Evolutionary conservation across 768 basidiomycete genomes (phyloP).

Genomic region (Phylloporus rhodoxanthus): DNA sequence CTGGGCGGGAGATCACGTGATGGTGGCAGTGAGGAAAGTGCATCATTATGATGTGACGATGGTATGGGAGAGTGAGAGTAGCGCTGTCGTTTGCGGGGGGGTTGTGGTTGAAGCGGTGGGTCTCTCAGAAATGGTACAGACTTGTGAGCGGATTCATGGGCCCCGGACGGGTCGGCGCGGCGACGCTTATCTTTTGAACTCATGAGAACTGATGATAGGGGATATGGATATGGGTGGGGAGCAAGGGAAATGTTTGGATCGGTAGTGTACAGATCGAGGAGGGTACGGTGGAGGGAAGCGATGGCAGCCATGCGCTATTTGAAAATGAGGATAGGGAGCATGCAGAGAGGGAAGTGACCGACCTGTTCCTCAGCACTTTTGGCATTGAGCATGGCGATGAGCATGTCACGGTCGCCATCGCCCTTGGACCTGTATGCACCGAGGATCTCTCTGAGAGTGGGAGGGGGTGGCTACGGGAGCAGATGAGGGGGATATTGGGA

Average conservation of each 20-base stretch:
- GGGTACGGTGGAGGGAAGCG: slow-evolving; percentile 61
- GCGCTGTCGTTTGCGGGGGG: slow-evolving; percentile 59
- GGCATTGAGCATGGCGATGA: slow-evolving; percentile 85
- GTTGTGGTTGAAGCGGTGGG: slow-evolving; percentile 32
- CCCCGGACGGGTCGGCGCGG: slow-evolving; percentile 12
- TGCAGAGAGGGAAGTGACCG: slow-evolving; percentile 18
- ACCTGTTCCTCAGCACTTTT: slow-evolving; percentile 94
- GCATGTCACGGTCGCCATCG: slow-evolving; percentile 88
- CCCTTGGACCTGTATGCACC: slow-evolving; percentile 79
- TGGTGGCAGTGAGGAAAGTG: slow-evolving; percentile 28
- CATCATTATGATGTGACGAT: slow-evolving; percentile 32
- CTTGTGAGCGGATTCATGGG: slow-evolving; percentile 12
- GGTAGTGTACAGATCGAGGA: slow-evolving; percentile 52
- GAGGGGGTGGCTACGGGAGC: slow-evolving; percentile 58
- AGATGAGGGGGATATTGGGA: neutral
- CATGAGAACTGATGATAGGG: slow-evolving; percentile 35
- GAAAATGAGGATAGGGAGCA: slow-evolving; percentile 4
- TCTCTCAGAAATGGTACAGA: slow-evolving; percentile 20
- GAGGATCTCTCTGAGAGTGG: slow-evolving; percentile 79
- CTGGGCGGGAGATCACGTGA: slow-evolving; percentile 61
- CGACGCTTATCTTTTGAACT: slow-evolving; percentile 19
- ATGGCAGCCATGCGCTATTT: slow-evolving; percentile 64
- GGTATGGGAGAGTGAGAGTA: slow-evolving; percentile 50
- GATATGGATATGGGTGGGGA: slow-evolving; percentile 27
- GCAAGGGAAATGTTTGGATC: slow-evolving; percentile 29